These are phyloP conservation scores for Nectriaceae sp. DNA, from an alignment of 2,329 filamentous ascomycete species.

Conservation along the genomic window DNA sequence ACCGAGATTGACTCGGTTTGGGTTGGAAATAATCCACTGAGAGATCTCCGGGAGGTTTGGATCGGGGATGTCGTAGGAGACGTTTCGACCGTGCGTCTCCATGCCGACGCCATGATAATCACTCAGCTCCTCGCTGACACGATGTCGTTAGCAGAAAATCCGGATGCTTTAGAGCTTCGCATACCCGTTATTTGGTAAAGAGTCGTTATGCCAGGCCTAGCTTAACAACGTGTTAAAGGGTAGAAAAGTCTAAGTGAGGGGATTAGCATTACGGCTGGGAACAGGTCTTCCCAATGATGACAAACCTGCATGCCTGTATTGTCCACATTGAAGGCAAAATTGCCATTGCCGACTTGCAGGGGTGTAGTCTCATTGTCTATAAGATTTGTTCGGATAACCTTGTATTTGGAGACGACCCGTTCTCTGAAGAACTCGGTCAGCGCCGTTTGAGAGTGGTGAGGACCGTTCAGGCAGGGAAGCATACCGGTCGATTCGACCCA, in stretches of 20 bases:
- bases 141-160: background rate
- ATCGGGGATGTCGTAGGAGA: constrained; percentile 41
- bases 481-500: too few relatives aligned
- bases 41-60: constrained; percentile 38
- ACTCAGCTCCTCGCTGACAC: background rate
- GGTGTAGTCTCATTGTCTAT: too few relatives aligned
- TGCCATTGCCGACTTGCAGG: too few relatives aligned
- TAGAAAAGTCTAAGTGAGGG: constrained; percentile 45
- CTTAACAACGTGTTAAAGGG: constrained; percentile 49
- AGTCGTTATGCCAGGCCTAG: constrained; percentile 54
- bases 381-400: too few relatives aligned
- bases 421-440: too few relatives aligned
- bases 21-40: constrained; percentile 55
- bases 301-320: too few relatives aligned
- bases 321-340: too few relatives aligned
- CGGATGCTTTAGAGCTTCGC: accelerated
- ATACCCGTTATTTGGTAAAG: constrained; percentile 38
- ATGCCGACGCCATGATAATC: constrained; percentile 36
- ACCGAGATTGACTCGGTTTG: constrained; percentile 46
- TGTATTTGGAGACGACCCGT: too few relatives aligned
- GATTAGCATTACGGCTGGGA: too few relatives aligned
- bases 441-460: too few relatives aligned
- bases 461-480: too few relatives aligned
- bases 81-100: constrained; percentile 38
- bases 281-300: too few relatives aligned